These are phyloP conservation scores for Goffeauzyma gilvescens DNA, from an alignment of 768 basidiomycete genomes.

Conservation along the genomic window DNA sequence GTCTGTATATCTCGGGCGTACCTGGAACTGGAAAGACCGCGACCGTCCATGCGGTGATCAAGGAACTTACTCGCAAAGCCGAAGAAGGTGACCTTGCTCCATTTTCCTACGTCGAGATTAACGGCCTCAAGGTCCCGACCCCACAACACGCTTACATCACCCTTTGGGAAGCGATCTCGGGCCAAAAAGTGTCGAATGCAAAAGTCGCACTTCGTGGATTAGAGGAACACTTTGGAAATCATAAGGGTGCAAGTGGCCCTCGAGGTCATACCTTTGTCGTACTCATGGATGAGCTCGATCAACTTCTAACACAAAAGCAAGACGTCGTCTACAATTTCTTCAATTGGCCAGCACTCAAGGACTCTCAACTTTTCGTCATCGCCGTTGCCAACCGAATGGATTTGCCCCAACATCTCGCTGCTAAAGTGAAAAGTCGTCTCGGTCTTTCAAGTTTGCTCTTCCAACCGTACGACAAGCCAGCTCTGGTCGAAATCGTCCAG, in stretches of 20 bases:
- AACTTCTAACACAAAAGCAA: conserved; percentile 84
- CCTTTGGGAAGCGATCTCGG: conserved; percentile 82
- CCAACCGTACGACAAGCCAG: conserved; percentile 58
- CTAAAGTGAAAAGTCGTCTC: conserved; percentile 75
- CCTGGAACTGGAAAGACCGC: conserved; percentile 89
- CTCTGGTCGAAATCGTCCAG: conserved; percentile 64
- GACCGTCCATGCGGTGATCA: conserved; percentile 79
- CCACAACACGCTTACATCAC: conserved; percentile 78
- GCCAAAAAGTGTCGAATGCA: conserved; percentile 47
- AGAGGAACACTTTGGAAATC: conserved; percentile 54
- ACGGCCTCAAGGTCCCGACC: conserved; percentile 81
- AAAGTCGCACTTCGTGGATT: conserved; percentile 70
- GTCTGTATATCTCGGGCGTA: conserved; percentile 91
- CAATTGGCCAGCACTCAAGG: conserved; percentile 87
- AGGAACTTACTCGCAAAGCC: conserved; percentile 76
- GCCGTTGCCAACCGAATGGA: conserved; percentile 99
- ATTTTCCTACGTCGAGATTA: conserved; percentile 94
- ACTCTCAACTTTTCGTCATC: conserved; percentile 77
- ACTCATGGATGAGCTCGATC: conserved; percentile 96
- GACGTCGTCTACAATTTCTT: conserved; percentile 99
- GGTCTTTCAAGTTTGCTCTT: conserved; percentile 38
- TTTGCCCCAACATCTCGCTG: conserved; percentile 80
- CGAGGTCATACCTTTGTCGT: conserved; percentile 80
- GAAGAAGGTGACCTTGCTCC: conserved; percentile 68
- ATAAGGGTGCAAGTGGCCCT: conserved; percentile 38